These are phyloP conservation scores for Withania somnifera DNA, from an alignment of 305 asterid genomes.

Conservation along the genomic window DNA sequence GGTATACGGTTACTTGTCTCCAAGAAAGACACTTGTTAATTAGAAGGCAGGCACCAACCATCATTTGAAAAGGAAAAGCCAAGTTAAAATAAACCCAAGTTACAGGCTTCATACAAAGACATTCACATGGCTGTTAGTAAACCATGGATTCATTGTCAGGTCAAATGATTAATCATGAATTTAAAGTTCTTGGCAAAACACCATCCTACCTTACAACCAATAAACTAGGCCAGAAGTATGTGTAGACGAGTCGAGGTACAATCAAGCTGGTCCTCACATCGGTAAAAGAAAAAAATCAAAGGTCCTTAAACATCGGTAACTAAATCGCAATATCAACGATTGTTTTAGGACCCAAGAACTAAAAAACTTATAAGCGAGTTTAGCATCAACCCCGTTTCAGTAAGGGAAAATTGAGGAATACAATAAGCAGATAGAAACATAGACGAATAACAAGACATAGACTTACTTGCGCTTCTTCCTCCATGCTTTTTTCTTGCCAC, in stretches of 20 bases:
- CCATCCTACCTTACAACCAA: neutral
- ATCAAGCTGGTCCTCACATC: neutral
- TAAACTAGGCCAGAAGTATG: neutral
- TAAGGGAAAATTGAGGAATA: neutral
- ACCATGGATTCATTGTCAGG: too few species aligned
- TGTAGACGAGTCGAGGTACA: too few species aligned
- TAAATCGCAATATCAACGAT: neutral
- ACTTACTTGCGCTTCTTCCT: slow-evolving; percentile 54
- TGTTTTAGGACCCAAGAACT: neutral
- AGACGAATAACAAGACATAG: too few species aligned
- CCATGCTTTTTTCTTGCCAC: slow-evolving; percentile 55
- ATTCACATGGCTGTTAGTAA: neutral
- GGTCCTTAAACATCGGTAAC: neutral
- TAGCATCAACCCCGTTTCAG: neutral
- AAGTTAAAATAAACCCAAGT: neutral
- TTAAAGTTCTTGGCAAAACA: neutral
- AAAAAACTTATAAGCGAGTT: neutral
- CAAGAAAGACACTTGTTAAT: neutral
- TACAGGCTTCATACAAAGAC: neutral
- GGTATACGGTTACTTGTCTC: neutral
- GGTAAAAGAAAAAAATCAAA: neutral
- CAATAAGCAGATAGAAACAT: neutral
- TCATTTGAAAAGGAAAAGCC: neutral
- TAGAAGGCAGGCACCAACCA: neutral
- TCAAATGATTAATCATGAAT: neutral